Base-by-base conservation (phyloP, 2,329 filamentous ascomycete species). In the Passalora sequoiae region DNA sequence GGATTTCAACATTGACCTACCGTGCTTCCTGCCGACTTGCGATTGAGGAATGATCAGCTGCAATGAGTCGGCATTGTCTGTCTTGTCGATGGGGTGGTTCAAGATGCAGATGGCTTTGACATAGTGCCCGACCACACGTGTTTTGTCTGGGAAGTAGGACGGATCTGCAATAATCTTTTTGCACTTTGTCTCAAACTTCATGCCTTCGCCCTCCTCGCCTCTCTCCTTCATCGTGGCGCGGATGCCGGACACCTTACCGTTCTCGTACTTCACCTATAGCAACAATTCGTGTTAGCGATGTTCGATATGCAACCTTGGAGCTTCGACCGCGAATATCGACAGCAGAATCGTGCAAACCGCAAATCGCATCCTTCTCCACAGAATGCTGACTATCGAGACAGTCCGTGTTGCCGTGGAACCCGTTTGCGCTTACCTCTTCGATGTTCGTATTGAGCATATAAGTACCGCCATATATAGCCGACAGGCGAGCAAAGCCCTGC, bases 401-500 rank as follows among this genome's bases (percentile, higher is more conserved):
- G n/a, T n/a, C n/a, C n/a, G n/a, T n/a, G n/a, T n/a, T n/a, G n/a
- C n/a, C n/a, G n/a, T n/a, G n/a, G n/a, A n/a, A n/a, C n/a, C n/a
- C n/a, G n/a, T n/a, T n/a, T n/a, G n/a, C n/a, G n/a, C n/a, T n/a
- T n/a, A n/a, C 73, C 74, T 98, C 92, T 53, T 97, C 86, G 43
- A 98, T 78, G 57, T 82, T 81, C 57, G 92, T 94, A 76, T 97
- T 97, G 62, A 98, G 83, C 89, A 98, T 98, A 73, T 98, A 98
- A 38, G 92, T 98, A 58, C 92, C 92, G 54, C 92, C 92, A 65
- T 98, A 97, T 70, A 98, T 97, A 67, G 92, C 92, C 29, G 89
- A 96, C 42, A 98, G 80, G 68, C 92, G 89, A 52, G 92, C 92
- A 62, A 98, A 98, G 47, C 91, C 91, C 71, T 98, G 92, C 25